Conservation (phyloP, 75 land plant species). For the Chamaecyparis obtusa region DNA sequence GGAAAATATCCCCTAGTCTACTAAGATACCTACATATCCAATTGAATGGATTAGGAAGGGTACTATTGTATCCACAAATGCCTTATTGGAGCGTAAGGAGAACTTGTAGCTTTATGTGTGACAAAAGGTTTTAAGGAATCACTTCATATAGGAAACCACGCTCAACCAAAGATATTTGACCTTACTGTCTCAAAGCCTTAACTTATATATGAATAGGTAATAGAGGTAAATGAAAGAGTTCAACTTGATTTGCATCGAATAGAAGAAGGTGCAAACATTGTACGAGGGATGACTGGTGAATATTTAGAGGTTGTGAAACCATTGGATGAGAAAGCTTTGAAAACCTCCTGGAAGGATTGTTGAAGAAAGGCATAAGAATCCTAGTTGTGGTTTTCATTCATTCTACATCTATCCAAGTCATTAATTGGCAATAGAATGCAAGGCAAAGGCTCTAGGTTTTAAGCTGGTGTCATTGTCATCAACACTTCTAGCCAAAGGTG, state of each 20-base stretch:
- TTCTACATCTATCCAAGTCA: constrained; percentile 92
- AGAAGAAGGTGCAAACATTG: constrained; percentile 11
- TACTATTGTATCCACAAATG: constrained; percentile 98
- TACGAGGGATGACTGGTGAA: constrained; percentile 89
- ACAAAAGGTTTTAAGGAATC: constrained; percentile 84
- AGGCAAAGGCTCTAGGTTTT: constrained; percentile 80
- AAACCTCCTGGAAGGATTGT: constrained; percentile 53
- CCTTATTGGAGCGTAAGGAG: constrained; percentile 91
- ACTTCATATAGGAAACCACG: constrained; percentile 95
- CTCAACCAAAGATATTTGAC: constrained; percentile 92
- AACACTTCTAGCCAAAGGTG: constrained; percentile 85
- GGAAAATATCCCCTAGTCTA: constrained; percentile 65
- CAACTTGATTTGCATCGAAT: constrained; percentile 52
- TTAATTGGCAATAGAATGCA: constrained; percentile 60
- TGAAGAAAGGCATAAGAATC: constrained; percentile 76
- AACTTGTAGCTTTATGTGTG: constrained; percentile 87
- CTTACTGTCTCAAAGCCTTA: constrained; percentile 82
- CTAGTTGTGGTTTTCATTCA: constrained; percentile 92
- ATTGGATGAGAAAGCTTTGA: constrained; percentile 56
- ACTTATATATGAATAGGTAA: constrained; percentile 91
- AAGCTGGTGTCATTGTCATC: constrained; percentile 93
- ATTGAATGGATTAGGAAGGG: constrained; percentile 99
- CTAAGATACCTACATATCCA: constrained; percentile 79
- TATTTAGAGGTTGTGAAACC: constrained; percentile 68
- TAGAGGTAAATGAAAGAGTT: constrained; percentile 91